Evolutionary conservation across 2,329 filamentous ascomycete genomes (phyloP), one percentile per base, ranked within the genome.

Genomic region (Whalleya microplaca): DNA sequence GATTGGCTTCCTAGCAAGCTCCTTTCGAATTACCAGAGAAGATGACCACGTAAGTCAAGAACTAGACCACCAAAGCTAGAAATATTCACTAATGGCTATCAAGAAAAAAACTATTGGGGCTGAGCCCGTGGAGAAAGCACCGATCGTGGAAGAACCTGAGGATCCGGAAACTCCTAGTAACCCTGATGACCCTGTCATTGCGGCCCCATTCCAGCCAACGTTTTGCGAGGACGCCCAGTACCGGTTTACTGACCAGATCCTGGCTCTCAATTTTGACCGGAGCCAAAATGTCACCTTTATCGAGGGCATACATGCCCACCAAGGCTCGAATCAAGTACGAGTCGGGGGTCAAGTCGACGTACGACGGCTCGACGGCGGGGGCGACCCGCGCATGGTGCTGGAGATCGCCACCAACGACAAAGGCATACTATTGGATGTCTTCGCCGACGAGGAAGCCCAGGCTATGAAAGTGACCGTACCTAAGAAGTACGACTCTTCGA

Each of bases 301-400:
- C 12, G 76, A 84, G 59, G 70, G 68, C n/a, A 54, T 71, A 9
- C 53, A 65, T 21, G 58, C 66, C 18, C 62, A 66, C 47, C 47
- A 60, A 46, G 60, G 64, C 6, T 66, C 67, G 21, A 66, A 63
- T 42, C 56, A 62, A 5, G 74, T 81, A 32, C 69, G 69, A 6
- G 68, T 84, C 45, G 73, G 64, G 12, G 82, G 82, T 46, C 71
- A 79, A 21, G 67, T 84, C 18, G 62, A 81, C 42, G 51, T 84
- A 42, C 76, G 78, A 44, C 69, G 63, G 41, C 65, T 71, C 12
- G 66, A 72, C 16, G 64, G 64, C 21, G 71, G 68, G 2, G 72
- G 72, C 0, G 53, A 63, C 2, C 74, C 78, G 2, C 70, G 66
- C 2, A 62, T 83, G 37, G 73, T 78, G 1, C 47, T 84, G 5